phyloP scores from a whole-genome alignment of 1,284 basidiomycete genomes.

The Tilletia walkeri region DNA sequence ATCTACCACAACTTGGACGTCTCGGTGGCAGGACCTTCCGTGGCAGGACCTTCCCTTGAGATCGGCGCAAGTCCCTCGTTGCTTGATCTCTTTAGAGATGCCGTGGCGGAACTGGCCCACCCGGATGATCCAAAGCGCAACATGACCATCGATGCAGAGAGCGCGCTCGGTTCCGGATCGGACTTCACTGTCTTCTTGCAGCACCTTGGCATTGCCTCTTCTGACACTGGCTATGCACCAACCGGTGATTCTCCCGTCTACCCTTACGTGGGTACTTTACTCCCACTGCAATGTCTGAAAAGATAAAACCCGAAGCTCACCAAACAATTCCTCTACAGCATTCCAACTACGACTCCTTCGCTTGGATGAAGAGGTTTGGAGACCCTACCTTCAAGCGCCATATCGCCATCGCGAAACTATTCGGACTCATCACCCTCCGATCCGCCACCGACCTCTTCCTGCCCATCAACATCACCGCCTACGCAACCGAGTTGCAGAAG shows the following conservation, averaged over 20 bases:
- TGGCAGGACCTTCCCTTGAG: slow-evolving; percentile 67
- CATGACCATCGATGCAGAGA: slow-evolving; percentile 48
- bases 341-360: slow-evolving; percentile 71
- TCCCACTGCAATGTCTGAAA: no score
- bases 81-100: slow-evolving; percentile 68
- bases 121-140: slow-evolving; percentile 59
- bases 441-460: slow-evolving; percentile 64
- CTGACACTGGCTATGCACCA: slow-evolving; percentile 51
- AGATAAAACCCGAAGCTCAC: no score
- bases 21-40: slow-evolving; percentile 69
- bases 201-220: slow-evolving; percentile 57
- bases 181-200: slow-evolving; percentile 74
- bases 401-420: slow-evolving; percentile 65
- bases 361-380: slow-evolving; percentile 72
- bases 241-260: slow-evolving; percentile 65
- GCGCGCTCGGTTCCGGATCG: slow-evolving; percentile 60
- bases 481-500: slow-evolving; percentile 32
- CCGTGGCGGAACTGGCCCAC: slow-evolving; percentile 64
- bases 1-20: slow-evolving; percentile 81
- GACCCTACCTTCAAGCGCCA: slow-evolving; percentile 76
- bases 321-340: slow-evolving; percentile 57
- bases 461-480: slow-evolving; percentile 70
- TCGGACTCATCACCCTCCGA: slow-evolving; percentile 62
- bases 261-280: slow-evolving; percentile 62
- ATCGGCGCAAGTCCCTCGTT: slow-evolving; percentile 70